Conservation (phyloP, 2,329 filamentous ascomycete genomes). For the Xylaria sp. region DNA sequence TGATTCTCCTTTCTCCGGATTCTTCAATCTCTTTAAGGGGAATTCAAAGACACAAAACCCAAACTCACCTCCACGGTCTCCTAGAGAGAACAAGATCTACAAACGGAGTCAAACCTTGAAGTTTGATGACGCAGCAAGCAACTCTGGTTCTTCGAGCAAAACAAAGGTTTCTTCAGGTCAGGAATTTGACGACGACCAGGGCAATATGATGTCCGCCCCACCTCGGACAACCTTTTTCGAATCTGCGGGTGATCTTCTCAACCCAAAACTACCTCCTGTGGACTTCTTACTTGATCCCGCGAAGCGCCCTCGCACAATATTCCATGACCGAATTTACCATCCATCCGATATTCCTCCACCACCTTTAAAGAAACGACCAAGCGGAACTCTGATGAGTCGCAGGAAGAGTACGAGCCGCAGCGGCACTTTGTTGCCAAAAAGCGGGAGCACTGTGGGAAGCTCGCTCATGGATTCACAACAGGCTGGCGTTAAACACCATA, state of each 20-base stretch:
- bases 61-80: slow-evolving; percentile 52
- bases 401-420: slow-evolving; percentile 46
- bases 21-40: slow-evolving; percentile 80
- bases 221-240: slow-evolving; percentile 95
- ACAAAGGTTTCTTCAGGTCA: slow-evolving; percentile 62
- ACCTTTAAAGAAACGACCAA: slow-evolving; percentile 67
- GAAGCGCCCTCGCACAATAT: slow-evolving; percentile 86
- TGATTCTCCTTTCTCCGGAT: slow-evolving; percentile 65
- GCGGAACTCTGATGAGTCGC: slow-evolving; percentile 50
- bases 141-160: slow-evolving; percentile 49
- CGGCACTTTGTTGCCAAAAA: slow-evolving; percentile 41
- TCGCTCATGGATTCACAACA: slow-evolving; percentile 47
- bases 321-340: slow-evolving; percentile 96
- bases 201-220: slow-evolving; percentile 70
- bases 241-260: slow-evolving; percentile 90
- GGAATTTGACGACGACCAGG: slow-evolving; percentile 56
- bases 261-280: slow-evolving; percentile 83
- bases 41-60: slow-evolving; percentile 58
- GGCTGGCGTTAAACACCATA: slow-evolving; percentile 53
- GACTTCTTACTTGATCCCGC: slow-evolving; percentile 87
- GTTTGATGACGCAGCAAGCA: slow-evolving; percentile 51
- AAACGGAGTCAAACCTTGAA: slow-evolving; percentile 80
- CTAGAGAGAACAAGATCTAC: slow-evolving; percentile 76
- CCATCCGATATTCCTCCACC: slow-evolving; percentile 91
- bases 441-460: slow-evolving; percentile 49